Evolutionary conservation across 306 rosid species (phyloP).

Genomic region (Quercus parvula): DNA sequence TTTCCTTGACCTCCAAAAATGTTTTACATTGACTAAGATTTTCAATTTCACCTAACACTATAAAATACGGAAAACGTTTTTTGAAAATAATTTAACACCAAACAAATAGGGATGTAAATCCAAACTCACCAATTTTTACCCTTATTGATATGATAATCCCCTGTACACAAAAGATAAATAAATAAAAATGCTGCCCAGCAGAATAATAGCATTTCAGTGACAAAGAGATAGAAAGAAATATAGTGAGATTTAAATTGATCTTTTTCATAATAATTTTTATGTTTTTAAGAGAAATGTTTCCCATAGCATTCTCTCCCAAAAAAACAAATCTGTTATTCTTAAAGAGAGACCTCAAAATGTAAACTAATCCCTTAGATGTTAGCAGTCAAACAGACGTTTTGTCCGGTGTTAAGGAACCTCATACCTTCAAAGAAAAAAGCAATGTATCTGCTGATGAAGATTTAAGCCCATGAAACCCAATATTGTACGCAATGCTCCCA

Average conservation of each 20-base stretch:
- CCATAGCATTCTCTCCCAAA: not conserved
- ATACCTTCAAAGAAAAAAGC: slow-evolving; percentile 64
- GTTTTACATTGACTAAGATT: too few species aligned
- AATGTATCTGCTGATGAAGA: slow-evolving; percentile 63
- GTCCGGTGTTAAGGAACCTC: not conserved
- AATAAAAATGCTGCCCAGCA: not conserved
- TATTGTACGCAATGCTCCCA: slow-evolving; percentile 80
- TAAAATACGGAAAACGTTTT: too few species aligned
- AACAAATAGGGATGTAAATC: not conserved
- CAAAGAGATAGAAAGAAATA: not conserved
- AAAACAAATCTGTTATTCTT: not conserved
- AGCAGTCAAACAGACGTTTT: not conserved
- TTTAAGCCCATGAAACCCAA: slow-evolving; percentile 83
- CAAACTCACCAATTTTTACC: not conserved
- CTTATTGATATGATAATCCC: not conserved
- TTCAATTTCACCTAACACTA: too few species aligned
- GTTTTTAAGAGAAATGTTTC: not conserved
- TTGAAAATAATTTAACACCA: too few species aligned
- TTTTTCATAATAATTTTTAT: not conserved
- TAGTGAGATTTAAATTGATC: not conserved
- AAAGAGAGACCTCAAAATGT: not conserved
- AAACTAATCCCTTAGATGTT: not conserved
- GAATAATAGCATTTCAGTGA: not conserved
- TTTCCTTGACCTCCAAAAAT: too few species aligned
- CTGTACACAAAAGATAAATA: not conserved